Evolutionary conservation across 2,329 filamentous ascomycete genomes (phyloP), one percentile per base, ranked within the genome.

Genomic region (Fusarium coffeatum): DNA sequence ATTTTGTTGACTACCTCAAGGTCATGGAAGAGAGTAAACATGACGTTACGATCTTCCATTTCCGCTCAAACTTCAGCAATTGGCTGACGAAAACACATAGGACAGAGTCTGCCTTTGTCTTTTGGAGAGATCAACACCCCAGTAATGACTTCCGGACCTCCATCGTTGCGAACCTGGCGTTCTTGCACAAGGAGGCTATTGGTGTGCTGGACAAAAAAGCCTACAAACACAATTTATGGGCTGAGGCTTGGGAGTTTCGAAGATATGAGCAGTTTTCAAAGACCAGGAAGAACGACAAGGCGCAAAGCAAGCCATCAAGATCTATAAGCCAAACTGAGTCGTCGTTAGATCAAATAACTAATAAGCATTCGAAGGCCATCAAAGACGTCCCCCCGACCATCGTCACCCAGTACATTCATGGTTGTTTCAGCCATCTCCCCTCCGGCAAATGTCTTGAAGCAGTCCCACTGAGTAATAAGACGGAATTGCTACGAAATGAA

Each of bases 371-470:
- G 27, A 66, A 76, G 41, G 43, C 69, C 11, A 49, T 9, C 11
- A 37, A 46, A 6, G 32, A 63, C 28, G 32, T 58, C 20, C 64
- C 76, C 0, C 76, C 76, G 6, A 95, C 93, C 0, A 79, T 92
- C 0, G 90, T 94, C 0, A 95, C 93, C 0, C 87, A 90, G 0
- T 92, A 91, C 59, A 86, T 92, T 0, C 85, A 88, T 64, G 74
- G 87, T 5, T 87, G 87, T 57, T 96, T 96, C 68, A 81, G 83
- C 5, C 80, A 90, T 22, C 85, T 93, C 76, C 85, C 85, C 7
- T 92, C 90, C 71, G 87, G 83, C 1, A 76, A 82, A 4, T 79
- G 85, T 4, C 80, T 93, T 8, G 78, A 84, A 55, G 64, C 71
- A 1, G 71, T 81, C 1, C 67, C 79, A 1, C 71, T 79, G 3